phyloP scores from a whole-genome alignment of 192 early-diverging fungal genomes.

The Backusella macrospora region DNA sequence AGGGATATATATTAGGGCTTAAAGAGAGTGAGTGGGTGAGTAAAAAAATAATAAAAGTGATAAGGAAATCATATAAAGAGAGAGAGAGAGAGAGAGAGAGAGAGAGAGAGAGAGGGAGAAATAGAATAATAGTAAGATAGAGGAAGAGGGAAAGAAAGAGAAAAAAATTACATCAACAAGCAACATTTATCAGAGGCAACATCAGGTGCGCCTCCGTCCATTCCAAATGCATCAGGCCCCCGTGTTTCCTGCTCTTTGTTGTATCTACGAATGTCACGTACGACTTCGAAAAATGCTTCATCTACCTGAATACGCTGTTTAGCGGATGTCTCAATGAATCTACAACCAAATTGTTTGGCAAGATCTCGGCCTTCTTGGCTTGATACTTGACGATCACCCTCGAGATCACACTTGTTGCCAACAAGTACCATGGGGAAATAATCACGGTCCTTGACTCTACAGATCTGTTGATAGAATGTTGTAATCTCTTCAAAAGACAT shows the following conservation, averaged over 20 bases:
- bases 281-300: constrained; percentile 86
- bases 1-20: constrained; percentile 15
- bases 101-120: not conserved
- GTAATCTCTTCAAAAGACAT: constrained; percentile 91
- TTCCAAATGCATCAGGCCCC: constrained; percentile 24
- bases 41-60: not conserved
- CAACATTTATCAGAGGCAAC: constrained; percentile 33
- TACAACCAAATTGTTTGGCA: constrained; percentile 75
- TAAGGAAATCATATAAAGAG: not conserved
- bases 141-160: not conserved
- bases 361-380: constrained; percentile 79
- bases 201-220: constrained; percentile 38
- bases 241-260: constrained; percentile 64
- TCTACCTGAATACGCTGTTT: constrained; percentile 89
- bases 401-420: constrained; percentile 92
- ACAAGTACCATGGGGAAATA: constrained; percentile 86
- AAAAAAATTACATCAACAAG: constrained; percentile 28
- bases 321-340: constrained; percentile 88
- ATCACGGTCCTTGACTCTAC: constrained; percentile 91
- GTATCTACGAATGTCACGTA: constrained; percentile 80
- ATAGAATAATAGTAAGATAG: not conserved
- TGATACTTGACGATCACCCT: constrained; percentile 80
- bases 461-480: constrained; percentile 90
- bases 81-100: not conserved
- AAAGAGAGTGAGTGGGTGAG: not conserved